Base-by-base conservation (phyloP, 2,329 filamentous ascomycete genomes). In the Aureobasidium sp. region DNA sequence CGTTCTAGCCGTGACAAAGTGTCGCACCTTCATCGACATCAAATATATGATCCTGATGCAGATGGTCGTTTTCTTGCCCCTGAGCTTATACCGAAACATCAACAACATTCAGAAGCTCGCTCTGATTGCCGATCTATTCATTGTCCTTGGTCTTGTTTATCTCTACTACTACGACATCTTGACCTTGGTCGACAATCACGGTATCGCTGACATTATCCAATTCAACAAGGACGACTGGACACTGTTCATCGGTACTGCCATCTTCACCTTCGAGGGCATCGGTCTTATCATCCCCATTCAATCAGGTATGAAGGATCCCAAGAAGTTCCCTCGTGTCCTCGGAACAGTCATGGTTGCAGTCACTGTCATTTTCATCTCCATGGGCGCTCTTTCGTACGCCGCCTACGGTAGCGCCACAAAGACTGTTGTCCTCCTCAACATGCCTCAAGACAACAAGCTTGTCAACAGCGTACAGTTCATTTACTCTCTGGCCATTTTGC, bases 201-300 rank as follows among this genome's bases (percentile, higher is more conserved):
- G 91, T 63, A 81, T 91, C 62, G 84, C 88, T 68, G 80, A 84
- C 1, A 87, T 85, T 0, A 89, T 93, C n/a, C 80, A 83, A 59
- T 93, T 93, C 84, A 93, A 93, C 76, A 88, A 91, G 0, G 80
- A 83, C 31, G 83, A 87, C 65, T 93, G 90, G 74, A 91, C 91
- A 0, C 81, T 93, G 63, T 93, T 91, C 31, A 86, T 94, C 55
- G 91, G 91, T 61, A 88, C 90, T 2, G 88, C 90, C 43, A 93
- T 94, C 73, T 94, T 93, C 79, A 93, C 91, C 0, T 94, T 93
- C 71, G 91, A 94, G 75, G 91, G 91, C 55, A 93, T 94, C 54
- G 91, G 91, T 1, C 86, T 94, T 29, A 93, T 94, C 69, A 81
- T 94, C 11, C 91, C 91, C 0, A 94, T 94, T 63, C 90, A 93